Percentiles rank a stretch among this genome's conserved stretches.
These are phyloP conservation scores for Phlegmacium glaucopus DNA, from an alignment of 768 basidiomycete genomes.

Conservation along the genomic window DNA sequence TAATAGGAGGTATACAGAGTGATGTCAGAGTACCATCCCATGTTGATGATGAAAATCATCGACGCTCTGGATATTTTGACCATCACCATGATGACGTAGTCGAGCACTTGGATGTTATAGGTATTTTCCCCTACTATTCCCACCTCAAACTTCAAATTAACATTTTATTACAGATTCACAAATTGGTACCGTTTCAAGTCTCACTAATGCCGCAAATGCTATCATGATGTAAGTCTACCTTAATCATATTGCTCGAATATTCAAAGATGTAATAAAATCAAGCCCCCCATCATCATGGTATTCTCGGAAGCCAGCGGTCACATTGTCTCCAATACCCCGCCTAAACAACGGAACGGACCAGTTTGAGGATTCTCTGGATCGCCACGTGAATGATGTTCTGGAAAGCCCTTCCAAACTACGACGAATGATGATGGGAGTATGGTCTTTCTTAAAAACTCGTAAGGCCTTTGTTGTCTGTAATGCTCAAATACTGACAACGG, in stretches of 20 bases:
- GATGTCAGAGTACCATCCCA: conserved; percentile 36
- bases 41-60: conserved; percentile 19
- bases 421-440: conserved; percentile 64
- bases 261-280: conserved; percentile 1
- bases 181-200: conserved; percentile 67
- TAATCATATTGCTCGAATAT: not conserved
- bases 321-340: conserved; percentile 44
- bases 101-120: conserved; percentile 80
- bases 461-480: conserved; percentile 21
- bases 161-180: conserved; percentile 51
- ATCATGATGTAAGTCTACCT: conserved; percentile 57
- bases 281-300: conserved; percentile 69
- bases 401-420: conserved; percentile 54
- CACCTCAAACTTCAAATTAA: not conserved
- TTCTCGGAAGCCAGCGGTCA: conserved; percentile 65
- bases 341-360: conserved; percentile 27
- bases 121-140: conserved; percentile 28
- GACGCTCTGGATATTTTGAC: conserved; percentile 8
- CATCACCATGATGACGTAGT: conserved; percentile 79
- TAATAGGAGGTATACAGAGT: conserved; percentile 37
- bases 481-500: not conserved
- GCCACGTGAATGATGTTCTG: conserved; percentile 77
- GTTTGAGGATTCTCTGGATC: conserved; percentile 53
- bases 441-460: conserved; percentile 86
- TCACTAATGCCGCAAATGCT: conserved; percentile 79